Conservation (phyloP, 2,329 filamentous ascomycete species). For the Ustilaginoidea virens region DNA sequence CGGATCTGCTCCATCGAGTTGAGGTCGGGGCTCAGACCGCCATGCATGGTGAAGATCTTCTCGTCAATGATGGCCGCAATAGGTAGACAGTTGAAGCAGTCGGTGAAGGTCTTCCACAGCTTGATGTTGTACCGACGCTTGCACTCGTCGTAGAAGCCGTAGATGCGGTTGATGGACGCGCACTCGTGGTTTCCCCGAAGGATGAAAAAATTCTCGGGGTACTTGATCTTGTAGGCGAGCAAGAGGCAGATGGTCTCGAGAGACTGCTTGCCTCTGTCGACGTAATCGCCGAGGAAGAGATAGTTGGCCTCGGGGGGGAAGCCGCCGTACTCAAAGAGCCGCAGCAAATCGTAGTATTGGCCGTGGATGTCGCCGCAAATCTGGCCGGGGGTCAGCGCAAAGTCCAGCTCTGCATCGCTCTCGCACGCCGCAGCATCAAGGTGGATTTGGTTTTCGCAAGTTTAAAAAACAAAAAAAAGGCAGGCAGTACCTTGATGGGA, state of each 20-base stretch:
- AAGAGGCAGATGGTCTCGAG: slow-evolving; percentile 96
- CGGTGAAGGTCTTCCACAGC: slow-evolving; percentile 98
- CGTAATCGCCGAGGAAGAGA: slow-evolving; percentile 97
- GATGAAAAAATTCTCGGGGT: slow-evolving; percentile 99
- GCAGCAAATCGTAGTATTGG: slow-evolving; percentile 95
- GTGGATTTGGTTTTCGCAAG: not conserved
- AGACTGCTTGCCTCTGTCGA: slow-evolving; percentile 97
- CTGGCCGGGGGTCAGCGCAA: slow-evolving; percentile 29
- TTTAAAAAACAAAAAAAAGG: slow-evolving; percentile 1
- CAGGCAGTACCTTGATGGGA: slow-evolving; percentile 76
- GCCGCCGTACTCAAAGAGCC: slow-evolving; percentile 94
- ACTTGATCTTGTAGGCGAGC: slow-evolving; percentile 99
- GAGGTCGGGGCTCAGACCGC: slow-evolving; percentile 87
- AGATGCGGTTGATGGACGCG: slow-evolving; percentile 96
- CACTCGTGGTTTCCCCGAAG: slow-evolving; percentile 98
- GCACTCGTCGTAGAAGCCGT: slow-evolving; percentile 99
- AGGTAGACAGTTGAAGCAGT: slow-evolving; percentile 98
- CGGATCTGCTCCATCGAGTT: slow-evolving; percentile 99
- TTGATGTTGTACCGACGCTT: slow-evolving; percentile 99
- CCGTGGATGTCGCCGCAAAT: slow-evolving; percentile 99
- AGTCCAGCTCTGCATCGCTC: slow-evolving; percentile 3
- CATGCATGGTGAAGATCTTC: slow-evolving; percentile 99
- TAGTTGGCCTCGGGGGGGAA: slow-evolving; percentile 99
- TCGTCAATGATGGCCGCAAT: slow-evolving; percentile 98
- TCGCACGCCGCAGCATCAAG: slow-evolving; percentile 7